Evolutionary conservation across 2,329 filamentous ascomycete genomes (phyloP), one percentile per base, ranked within the genome.

Genomic region (Aspergillus latus): DNA sequence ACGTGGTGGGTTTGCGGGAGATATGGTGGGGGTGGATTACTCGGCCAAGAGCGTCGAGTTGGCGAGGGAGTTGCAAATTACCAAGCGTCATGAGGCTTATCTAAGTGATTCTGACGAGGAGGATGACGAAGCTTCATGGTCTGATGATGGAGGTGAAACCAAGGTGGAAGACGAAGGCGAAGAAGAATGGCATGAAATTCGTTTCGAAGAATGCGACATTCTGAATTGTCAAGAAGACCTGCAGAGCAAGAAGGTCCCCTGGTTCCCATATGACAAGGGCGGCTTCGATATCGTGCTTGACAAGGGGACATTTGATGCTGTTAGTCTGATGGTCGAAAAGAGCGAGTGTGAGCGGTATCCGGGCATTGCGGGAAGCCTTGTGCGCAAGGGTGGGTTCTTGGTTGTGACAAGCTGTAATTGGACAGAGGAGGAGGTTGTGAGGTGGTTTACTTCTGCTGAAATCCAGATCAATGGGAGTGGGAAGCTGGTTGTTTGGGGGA

Each of bases 261-360:
- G 76, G 72, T 78, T 73, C 65, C 78, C 64, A 0, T 68, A 68
- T 42, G 65, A 72, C 32, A 64, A 64, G 0, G 71, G 72, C 0
- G 89, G 89, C 0, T 97, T 92, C 77, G 92, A 97, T 73, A 85
- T 97, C 0, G 88, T 97, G 0, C 82, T 97, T n/a, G 94, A 99
- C 75, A 99, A 99, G 76, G 94, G 94, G 44, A 99, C 94, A 1
- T 99, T 97, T 72, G 94, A 99, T 78, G 94, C 94, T 9, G 88
- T 99, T 34, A 92, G 87, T 49, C 78, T 97, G n/a, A 75, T 73
- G 11, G 73, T 66, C 8, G 72, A 75, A 57, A 67, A 83, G 37
- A 82, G 88, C 52, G 79, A 89, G 10, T 89, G 86, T 69, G 90
- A 95, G 71, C 81, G 82, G 3, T 99, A 99, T 76, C 82, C 84